Base-by-base conservation (phyloP, 495 filamentous ascomycete species). In the Aspergillus biplanus region DNA sequence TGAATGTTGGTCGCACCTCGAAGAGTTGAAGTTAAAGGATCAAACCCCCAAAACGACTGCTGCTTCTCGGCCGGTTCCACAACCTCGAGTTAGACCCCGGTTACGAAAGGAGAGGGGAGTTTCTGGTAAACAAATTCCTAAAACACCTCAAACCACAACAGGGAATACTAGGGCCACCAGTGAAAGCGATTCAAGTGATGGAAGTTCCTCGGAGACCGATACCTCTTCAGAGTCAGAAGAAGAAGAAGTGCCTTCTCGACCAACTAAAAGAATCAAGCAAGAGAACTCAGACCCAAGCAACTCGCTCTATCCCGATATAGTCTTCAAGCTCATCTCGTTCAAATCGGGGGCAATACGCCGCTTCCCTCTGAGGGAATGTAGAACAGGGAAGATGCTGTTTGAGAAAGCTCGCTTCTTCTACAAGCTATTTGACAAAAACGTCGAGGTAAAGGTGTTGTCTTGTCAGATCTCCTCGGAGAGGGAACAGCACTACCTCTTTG, bases 331-430 rank as follows among this genome's bases (percentile, higher is more conserved):
- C 8, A 46, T 58, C 27, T 63, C 57, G 8, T 61, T 55, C 35
- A 62, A 62, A 31, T 61, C 58, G 6, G 61, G 56, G 2, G 53
- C 53, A 16, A 56, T 55, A 15, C 65, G 65, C 3, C 49, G 55
- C 8, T 68, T 75, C 27, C 55, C 64, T 5, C 16, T 66, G 42
- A 56, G 61, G 1, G 65, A 63, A n/a, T 62, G 63, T 42, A 58
- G 44, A 34, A 62, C 62, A 0, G 39, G 60, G 6, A 58, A 61
- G 2, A 52, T 64, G 1, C 31, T 73, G 13, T 73, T 73, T 46
- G 52, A 59, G 12, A 72, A 69, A 53, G 71, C 70, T 0, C 33
- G 47, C 9, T 59, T 65, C 4, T 73, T 73, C 56, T 74, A 62
- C 31, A 52, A 12, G 7, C 54, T 64, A 4, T 56, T 62, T 16